Evolutionary conservation across 371 early-diverging fungal species (phyloP), one percentile per base, ranked within the genome.

Genomic region (Cokeromyces recurvatus): DNA sequence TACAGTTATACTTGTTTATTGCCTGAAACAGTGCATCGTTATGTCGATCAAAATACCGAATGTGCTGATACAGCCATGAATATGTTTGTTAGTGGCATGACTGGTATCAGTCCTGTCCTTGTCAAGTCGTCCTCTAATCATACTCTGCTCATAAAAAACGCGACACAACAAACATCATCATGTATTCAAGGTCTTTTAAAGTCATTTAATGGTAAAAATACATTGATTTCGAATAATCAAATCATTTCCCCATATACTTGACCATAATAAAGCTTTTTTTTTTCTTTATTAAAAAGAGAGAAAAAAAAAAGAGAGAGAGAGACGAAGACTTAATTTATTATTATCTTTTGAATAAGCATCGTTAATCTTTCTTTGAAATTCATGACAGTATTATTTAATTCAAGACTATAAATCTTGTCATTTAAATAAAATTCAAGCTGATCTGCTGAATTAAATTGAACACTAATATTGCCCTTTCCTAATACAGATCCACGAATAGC

Each of bases 401-500:
- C n/a, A n/a, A n/a, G n/a, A n/a, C n/a, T n/a, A n/a, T n/a, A n/a
- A n/a, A n/a, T n/a, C n/a, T n/a, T n/a, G n/a, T n/a, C n/a, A n/a
- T n/a, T n/a, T n/a, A n/a, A n/a, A n/a, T n/a, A n/a, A n/a, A n/a
- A n/a, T n/a, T n/a, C n/a, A n/a, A n/a, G n/a, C n/a, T n/a, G n/a
- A n/a, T n/a, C n/a, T n/a, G n/a, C n/a, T n/a, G n/a, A n/a, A n/a
- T n/a, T n/a, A n/a, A n/a, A n/a, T n/a, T n/a, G n/a, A n/a, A n/a
- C n/a, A n/a, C n/a, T n/a, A n/a, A n/a, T n/a, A n/a, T n/a, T n/a
- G n/a, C n/a, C n/a, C n/a, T n/a, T n/a, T n/a, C n/a, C n/a, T n/a
- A n/a, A n/a, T n/a, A 75, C 22, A 12, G 63, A 62, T 0, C 76
- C 71, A 51, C 65, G 58, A 25, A 71, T 54, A 6, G 57, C 61